Evolutionary conservation across 257 asterid genomes (phyloP), one percentile per base, ranked within the genome.

Genomic region (Penstemon eatonii): DNA sequence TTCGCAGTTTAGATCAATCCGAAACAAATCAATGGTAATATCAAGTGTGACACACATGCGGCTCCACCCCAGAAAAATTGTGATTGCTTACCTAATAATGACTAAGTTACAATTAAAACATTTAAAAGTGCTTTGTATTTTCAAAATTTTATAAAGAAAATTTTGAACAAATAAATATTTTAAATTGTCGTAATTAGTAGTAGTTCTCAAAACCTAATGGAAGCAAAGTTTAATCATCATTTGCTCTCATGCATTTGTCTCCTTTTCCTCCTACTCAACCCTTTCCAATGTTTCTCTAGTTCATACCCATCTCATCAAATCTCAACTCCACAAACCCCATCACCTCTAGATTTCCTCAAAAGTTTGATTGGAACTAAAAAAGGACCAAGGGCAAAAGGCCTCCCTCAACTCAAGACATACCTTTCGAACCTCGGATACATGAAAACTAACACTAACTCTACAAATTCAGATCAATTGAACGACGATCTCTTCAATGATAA

Each of bases 401-500:
- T 70, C 39, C 41, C 13, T 50, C 8, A 50, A 18, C 68, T 70
- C 19, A 50, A 43, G 43, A 40, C 60, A 5, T 11, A 70, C 56
- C 56, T 61, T 8, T 51, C 75, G 8, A 50, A 52, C 12, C 62
- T 51, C 5, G 73, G 56, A 11, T 52, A 73, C 59, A 37, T 45
- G 15, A 10, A 63, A 3, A 44, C 8, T 6, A 56, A 45, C 51
- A 57, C 13, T 1, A 7, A 6, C 56, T 4, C 38, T 3, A 39
- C 36, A 33, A 3, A 59, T 41, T 8, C 3, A 36, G 12, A 4
- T 3, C 12, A 38, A 0, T 12, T 1, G 8, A 5, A 42, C 38
- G 9, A 42, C 6, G 42, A 63, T 64, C 25, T 61, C 3, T 71
- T 71, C 3, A 59, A 72, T 5, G 41, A 45, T 9, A 18, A 45